Base-by-base conservation (phyloP, 106 monocot genomes). In the Dioscorea alata region DNA sequence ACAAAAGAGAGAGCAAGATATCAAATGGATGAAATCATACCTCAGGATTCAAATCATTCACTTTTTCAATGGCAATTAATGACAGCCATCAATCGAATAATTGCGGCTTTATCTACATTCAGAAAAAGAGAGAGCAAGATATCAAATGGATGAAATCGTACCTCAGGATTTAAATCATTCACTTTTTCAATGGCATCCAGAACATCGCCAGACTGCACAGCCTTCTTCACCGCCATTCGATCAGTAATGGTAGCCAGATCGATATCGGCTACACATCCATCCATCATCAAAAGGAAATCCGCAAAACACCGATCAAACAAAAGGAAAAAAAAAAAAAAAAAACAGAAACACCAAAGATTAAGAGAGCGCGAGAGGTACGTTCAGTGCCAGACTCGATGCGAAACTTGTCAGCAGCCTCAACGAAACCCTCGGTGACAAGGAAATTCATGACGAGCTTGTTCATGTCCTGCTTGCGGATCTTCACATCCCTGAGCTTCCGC, bases 111-210 rank as follows among this genome's bases (percentile, higher is more conserved):
- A 54, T 18, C 54, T 13, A 1, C 54, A 54, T 54, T 53, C 54
- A 54, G 1, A 4, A 54, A 54, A 5, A 16, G 5, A 54, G 54
- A 54, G 54, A 54, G 51, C 51, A 51, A 51, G 4, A 51, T 1
- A 17, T 12, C 51, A 12, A 51, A 51, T 51, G 13, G 54, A 54
- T 13, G 54, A 54, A 54, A 42, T 16, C 32, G 52, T 76, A 95
- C 96, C 96, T 82, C 84, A 4, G 96, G 91, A 54, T 96, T 96
- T 71, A 96, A 76, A 57, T 96, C 82, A 69, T 92, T 96, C 49
- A 96, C 88, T 78, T 96, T 96, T 76, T 89, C 91, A 21, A 96
- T 96, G 0, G 96, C 96, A 53, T 92, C 96, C 65, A 82, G 74
- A 6, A 96, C 84, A 76, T 96, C 92, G 4, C 96, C 96, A 2